Conservation (phyloP, 2,329 filamentous ascomycete genomes). For the Hymenoscyphus occultus region DNA sequence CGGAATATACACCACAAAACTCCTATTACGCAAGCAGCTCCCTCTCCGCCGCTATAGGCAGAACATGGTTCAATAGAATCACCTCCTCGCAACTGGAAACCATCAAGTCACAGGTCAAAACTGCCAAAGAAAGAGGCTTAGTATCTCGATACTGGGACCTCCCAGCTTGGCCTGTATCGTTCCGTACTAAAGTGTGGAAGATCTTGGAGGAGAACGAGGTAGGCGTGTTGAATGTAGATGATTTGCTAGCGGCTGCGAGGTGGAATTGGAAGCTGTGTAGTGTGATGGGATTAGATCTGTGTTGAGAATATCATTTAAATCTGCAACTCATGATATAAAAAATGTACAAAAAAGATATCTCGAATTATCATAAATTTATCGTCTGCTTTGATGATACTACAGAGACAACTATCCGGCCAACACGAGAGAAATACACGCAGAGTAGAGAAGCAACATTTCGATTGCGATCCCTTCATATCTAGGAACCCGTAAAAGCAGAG, state of each 20-base stretch:
- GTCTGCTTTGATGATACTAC: not conserved
- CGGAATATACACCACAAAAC: slow-evolving; percentile 27
- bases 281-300: slow-evolving; percentile 12
- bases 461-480: too few species aligned
- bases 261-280: slow-evolving; percentile 23
- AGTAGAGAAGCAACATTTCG: too few species aligned
- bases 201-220: slow-evolving; percentile 38
- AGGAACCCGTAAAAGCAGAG: too few species aligned
- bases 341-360: not conserved
- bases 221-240: slow-evolving; percentile 43
- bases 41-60: slow-evolving; percentile 22
- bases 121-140: slow-evolving; percentile 38
- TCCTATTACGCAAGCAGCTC: slow-evolving; percentile 29
- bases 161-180: slow-evolving; percentile 40
- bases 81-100: slow-evolving; percentile 21
- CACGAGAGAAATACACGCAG: too few species aligned
- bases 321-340: not conserved
- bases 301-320: not conserved
- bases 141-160: slow-evolving; percentile 42
- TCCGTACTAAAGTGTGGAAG: slow-evolving; percentile 41
- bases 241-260: slow-evolving; percentile 37
- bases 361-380: not conserved
- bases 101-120: slow-evolving; percentile 23
- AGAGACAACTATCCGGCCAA: not conserved
- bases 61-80: slow-evolving; percentile 17